Evolutionary conservation across 2,329 filamentous ascomycete species (phyloP).

Genomic region (Colletotrichum sp.): DNA sequence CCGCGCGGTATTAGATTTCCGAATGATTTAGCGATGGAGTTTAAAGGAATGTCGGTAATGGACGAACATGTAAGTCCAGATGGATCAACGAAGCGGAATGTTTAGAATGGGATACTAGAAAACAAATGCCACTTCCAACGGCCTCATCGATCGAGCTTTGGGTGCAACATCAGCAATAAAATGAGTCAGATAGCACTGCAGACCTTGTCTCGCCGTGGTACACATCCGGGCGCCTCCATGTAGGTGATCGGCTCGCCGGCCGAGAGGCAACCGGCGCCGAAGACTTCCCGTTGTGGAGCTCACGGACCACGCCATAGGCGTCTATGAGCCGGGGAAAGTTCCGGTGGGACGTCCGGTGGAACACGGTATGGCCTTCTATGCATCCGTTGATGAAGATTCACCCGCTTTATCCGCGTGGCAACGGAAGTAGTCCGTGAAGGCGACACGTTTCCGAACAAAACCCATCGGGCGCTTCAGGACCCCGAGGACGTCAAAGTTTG

Average conservation of each 20-base stretch:
- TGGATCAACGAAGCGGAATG: neutral
- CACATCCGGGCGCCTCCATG: neutral
- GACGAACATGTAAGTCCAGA: neutral
- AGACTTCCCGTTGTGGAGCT: neutral
- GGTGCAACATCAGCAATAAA: neutral
- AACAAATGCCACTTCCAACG: neutral
- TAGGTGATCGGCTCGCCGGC: neutral
- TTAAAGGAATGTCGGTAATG: neutral
- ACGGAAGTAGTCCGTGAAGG: neutral
- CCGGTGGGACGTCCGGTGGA: neutral
- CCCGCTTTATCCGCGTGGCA: neutral
- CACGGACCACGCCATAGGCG: neutral
- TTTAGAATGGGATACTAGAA: neutral
- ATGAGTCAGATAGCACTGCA: neutral
- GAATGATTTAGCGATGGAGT: neutral
- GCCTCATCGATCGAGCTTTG: neutral
- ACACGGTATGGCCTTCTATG: neutral
- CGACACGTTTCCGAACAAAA: neutral
- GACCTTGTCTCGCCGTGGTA: neutral
- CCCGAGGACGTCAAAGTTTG: neutral
- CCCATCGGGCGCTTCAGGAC: neutral
- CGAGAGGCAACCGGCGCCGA: neutral
- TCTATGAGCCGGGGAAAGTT: neutral
- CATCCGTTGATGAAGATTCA: neutral
- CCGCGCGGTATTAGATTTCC: neutral